A percentile compares a stretch with the other conserved stretches of the same genome.
These are phyloP conservation scores for Eimeria tenella DNA, from an alignment of 169 alveolate genomes.

Conservation along the genomic window DNA sequence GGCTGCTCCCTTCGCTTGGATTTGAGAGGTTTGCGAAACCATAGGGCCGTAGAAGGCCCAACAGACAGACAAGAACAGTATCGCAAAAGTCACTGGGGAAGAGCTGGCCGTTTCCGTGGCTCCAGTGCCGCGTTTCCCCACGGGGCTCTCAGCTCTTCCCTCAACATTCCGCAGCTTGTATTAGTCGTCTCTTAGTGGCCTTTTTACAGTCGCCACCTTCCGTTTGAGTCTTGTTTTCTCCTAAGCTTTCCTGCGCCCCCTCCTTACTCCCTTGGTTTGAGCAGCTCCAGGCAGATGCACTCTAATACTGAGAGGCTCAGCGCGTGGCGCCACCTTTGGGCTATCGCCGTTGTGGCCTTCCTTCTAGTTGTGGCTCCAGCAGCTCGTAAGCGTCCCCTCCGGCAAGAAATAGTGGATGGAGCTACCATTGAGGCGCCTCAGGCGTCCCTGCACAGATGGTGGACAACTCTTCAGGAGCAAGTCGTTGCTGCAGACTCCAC, in stretches of 20 bases:
- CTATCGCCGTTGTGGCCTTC: slow-evolving; percentile 18
- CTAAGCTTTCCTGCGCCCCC: not conserved
- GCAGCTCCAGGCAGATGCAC: slow-evolving; percentile 49
- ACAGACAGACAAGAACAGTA: not conserved
- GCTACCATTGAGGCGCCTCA: slow-evolving; percentile 21
- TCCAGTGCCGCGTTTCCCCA: slow-evolving; percentile 30
- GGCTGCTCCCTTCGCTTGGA: not conserved
- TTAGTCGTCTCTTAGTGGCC: slow-evolving; percentile 5
- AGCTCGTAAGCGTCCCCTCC: slow-evolving; percentile 44
- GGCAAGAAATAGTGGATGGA: slow-evolving; percentile 3
- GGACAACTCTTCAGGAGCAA: slow-evolving; percentile 31
- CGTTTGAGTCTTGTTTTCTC: not conserved
- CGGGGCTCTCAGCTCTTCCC: slow-evolving; percentile 22
- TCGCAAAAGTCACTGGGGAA: not conserved
- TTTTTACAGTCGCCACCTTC: not conserved
- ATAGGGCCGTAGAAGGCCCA: not conserved
- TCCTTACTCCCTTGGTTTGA: slow-evolving; percentile 50
- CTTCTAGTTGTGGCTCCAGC: slow-evolving; percentile 36
- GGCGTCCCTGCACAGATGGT: slow-evolving; percentile 14
- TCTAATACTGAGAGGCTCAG: slow-evolving; percentile 18
- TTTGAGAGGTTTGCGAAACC: not conserved
- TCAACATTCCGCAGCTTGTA: too few species aligned
- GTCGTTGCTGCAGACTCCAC: slow-evolving; percentile 50
- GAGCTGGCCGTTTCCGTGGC: not conserved
- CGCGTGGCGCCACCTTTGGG: slow-evolving; percentile 31